These are phyloP conservation scores for Aegilops sharonensis DNA, from an alignment of 176 grass and related monocot genomes.

Conservation along the genomic window DNA sequence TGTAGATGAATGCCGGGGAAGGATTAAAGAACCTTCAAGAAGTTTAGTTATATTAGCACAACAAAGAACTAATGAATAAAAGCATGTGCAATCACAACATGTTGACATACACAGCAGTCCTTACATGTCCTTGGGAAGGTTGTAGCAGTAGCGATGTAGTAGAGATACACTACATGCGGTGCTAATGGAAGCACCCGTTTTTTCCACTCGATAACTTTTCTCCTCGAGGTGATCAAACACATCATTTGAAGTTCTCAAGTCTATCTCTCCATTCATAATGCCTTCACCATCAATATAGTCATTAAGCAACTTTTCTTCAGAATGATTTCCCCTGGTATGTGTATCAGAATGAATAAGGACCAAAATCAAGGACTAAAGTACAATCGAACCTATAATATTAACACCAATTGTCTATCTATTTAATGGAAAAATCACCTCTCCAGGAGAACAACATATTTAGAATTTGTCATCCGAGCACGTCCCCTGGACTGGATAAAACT, in stretches of 20 bases:
- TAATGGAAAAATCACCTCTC: conserved; percentile 58
- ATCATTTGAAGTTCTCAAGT: conserved; percentile 61
- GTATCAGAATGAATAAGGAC: conserved; percentile 21
- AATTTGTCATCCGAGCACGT: conserved; percentile 82
- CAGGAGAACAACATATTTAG: conserved; percentile 79
- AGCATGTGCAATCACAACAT: neutral
- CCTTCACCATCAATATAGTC: conserved; percentile 67
- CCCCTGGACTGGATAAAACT: conserved; percentile 96
- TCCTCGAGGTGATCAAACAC: conserved; percentile 79
- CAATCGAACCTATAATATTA: conserved; percentile 11
- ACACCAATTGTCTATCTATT: neutral
- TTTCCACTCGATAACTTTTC: conserved; percentile 62
- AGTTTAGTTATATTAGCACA: conserved; percentile 25
- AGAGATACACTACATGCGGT: conserved; percentile 82
- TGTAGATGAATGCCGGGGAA: conserved; percentile 55
- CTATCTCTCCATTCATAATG: conserved; percentile 85
- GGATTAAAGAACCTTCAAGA: conserved; percentile 82
- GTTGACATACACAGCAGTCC: conserved; percentile 17
- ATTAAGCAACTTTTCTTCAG: conserved; percentile 66
- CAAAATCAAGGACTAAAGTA: conserved; percentile 20
- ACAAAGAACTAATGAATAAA: conserved; percentile 15
- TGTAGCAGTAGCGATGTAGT: conserved; percentile 76
- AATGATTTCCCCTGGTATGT: conserved; percentile 70
- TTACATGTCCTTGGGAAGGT: conserved; percentile 80
- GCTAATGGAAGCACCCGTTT: conserved; percentile 88